phyloP scores from a whole-genome alignment of 139 green algal species.

The Diplosphaera chodatii region DNA sequence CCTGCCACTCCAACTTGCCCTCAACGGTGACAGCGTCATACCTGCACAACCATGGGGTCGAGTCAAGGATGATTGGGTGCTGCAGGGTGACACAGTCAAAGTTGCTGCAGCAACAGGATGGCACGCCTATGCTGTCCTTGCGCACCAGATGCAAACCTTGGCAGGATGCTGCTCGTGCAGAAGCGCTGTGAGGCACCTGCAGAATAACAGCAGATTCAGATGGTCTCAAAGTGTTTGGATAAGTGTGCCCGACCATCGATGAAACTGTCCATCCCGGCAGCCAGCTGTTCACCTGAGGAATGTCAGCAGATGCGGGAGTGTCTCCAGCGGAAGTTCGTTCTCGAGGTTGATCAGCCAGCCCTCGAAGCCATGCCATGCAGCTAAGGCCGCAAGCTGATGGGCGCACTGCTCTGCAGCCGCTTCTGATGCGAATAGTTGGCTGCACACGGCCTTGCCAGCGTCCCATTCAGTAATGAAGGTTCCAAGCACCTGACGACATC shows the following conservation, averaged over 20 bases:
- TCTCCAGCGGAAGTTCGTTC: slow-evolving; percentile 41
- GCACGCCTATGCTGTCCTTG: too few species aligned
- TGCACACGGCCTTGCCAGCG: slow-evolving; percentile 38
- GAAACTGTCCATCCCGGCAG: too few species aligned
- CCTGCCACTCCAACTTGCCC: slow-evolving; percentile 74
- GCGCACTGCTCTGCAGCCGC: slow-evolving; percentile 26
- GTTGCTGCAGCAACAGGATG: too few species aligned
- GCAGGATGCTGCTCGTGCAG: slow-evolving; percentile 8
- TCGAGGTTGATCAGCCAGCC: slow-evolving; percentile 90
- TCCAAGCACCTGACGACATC: slow-evolving; percentile 44
- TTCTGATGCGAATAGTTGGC: slow-evolving; percentile 36
- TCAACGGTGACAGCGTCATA: slow-evolving; percentile 80
- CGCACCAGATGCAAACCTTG: slow-evolving; percentile 2
- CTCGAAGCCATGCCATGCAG: slow-evolving; percentile 65
- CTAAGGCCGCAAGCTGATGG: slow-evolving; percentile 49
- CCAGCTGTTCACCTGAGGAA: slow-evolving; percentile 43
- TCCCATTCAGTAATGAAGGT: slow-evolving; percentile 79
- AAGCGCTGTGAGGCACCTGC: slow-evolving; percentile 7
- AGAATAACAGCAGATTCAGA: neutral
- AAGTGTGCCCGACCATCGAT: too few species aligned
- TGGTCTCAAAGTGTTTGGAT: too few species aligned
- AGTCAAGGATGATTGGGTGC: too few species aligned
- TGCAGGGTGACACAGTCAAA: too few species aligned
- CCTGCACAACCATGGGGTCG: too few species aligned
- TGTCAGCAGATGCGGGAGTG: slow-evolving; percentile 46